phyloP scores from a whole-genome alignment of 1,139 yeast genomes.

The Sugiyamaella castrensis region DNA sequence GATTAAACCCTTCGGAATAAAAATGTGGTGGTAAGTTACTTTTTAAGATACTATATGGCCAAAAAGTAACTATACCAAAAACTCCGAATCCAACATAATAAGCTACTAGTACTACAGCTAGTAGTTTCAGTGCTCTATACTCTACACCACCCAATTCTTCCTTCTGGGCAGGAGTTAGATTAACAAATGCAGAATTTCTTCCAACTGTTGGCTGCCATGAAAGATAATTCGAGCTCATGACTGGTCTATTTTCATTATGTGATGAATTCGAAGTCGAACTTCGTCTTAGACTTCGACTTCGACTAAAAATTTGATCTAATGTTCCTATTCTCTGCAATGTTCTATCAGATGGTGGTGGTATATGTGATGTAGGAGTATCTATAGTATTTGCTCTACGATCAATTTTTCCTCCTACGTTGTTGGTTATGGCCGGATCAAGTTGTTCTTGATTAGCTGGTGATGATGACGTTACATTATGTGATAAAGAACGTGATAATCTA shows the following conservation, averaged over 20 bases:
- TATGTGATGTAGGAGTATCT: slow-evolving; percentile 1
- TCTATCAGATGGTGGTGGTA: not conserved
- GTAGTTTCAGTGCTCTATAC: slow-evolving; percentile 78
- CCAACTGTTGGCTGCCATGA: slow-evolving; percentile 94
- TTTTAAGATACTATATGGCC: slow-evolving; percentile 62
- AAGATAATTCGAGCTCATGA: slow-evolving; percentile 51
- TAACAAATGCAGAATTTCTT: slow-evolving; percentile 90
- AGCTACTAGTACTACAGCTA: slow-evolving; percentile 59
- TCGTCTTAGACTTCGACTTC: slow-evolving; percentile 14
- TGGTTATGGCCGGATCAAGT: no score
- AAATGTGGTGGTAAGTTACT: slow-evolving; percentile 46
- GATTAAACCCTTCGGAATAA: slow-evolving; percentile 55
- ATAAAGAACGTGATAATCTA: not conserved
- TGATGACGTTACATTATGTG: slow-evolving; percentile 1
- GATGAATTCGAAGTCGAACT: slow-evolving; percentile 17
- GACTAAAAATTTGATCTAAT: slow-evolving; percentile 25
- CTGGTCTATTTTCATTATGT: not conserved
- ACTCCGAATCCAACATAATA: slow-evolving; percentile 79
- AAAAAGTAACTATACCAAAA: slow-evolving; percentile 52
- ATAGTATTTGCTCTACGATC: slow-evolving; percentile 7
- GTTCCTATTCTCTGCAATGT: slow-evolving; percentile 23
- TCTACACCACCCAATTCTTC: slow-evolving; percentile 97
- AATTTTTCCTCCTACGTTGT: not conserved
- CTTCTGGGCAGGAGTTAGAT: slow-evolving; percentile 76
- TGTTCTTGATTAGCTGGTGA: not conserved